A percentile compares a stretch with the other conserved stretches of the same genome.
Evolutionary conservation across 768 basidiomycete species (phyloP).

Genomic region (Rhodotorula taiwanensis): DNA sequence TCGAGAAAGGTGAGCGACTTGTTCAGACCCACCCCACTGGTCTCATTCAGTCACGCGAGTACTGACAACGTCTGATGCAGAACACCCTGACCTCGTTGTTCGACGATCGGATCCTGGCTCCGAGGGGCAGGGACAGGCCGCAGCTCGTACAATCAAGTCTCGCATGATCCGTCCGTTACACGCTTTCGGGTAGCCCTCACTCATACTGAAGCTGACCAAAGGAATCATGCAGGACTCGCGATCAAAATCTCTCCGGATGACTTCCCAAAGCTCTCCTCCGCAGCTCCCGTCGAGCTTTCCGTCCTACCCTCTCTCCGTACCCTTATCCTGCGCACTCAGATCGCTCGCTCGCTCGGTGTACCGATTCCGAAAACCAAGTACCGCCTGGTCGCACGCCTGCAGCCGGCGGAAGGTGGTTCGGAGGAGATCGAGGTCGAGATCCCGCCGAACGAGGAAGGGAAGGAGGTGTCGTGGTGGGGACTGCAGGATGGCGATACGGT

Average conservation of each 20-base stretch:
- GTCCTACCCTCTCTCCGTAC: constrained; percentile 26
- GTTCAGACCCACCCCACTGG: too few relatives aligned
- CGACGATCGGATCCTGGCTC: too few relatives aligned
- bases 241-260: background rate
- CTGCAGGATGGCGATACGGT: constrained; percentile 19
- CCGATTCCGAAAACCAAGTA: constrained; percentile 20
- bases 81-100: too few relatives aligned
- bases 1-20: constrained; percentile 59
- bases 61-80: too few relatives aligned
- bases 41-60: too few relatives aligned
- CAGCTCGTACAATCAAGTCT: background rate
- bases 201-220: background rate
- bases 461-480: constrained; percentile 29
- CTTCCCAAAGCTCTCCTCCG: background rate
- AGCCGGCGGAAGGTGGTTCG: background rate
- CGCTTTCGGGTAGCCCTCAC: too few relatives aligned
- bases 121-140: too few relatives aligned
- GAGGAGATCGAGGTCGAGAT: constrained; percentile 20
- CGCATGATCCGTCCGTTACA: background rate
- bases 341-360: constrained; percentile 8
- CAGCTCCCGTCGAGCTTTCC: background rate
- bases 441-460: constrained; percentile 20
- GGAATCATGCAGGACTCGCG: background rate
- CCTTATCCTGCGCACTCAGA: constrained; percentile 23
- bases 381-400: constrained; percentile 1